Conservation (phyloP, 352 stramenopile species). For the Pythium phragmiticola region DNA sequence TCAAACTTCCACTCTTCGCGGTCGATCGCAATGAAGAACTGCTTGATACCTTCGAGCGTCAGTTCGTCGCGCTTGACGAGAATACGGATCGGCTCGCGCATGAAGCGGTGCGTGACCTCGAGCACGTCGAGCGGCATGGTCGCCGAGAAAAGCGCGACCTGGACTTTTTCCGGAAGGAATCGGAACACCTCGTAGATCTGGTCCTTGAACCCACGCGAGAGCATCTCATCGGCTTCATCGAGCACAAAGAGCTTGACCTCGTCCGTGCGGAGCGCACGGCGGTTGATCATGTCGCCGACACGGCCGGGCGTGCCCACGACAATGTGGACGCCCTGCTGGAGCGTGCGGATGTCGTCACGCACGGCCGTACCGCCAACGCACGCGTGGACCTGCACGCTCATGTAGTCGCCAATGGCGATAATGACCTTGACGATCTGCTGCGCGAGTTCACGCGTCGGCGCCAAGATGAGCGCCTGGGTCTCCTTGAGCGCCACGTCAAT, state of each 20-base stretch:
- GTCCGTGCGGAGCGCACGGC: conserved; percentile 93
- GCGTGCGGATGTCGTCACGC: conserved; percentile 97
- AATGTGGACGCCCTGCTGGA: conserved; percentile 98
- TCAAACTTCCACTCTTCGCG: conserved; percentile 99
- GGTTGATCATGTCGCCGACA: conserved; percentile 99
- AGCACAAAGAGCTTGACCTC: conserved; percentile 97
- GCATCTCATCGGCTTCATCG: conserved; percentile 99
- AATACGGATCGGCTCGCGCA: conserved; percentile 98
- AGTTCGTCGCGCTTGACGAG: conserved; percentile 99
- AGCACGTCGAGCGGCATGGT: conserved; percentile 99
- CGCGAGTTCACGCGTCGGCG: conserved; percentile 98
- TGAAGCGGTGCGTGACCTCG: conserved; percentile 98
- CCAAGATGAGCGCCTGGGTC: conserved; percentile 98
- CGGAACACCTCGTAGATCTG: conserved; percentile 99
- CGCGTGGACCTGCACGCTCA: conserved; percentile 96
- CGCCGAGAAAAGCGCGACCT: conserved; percentile 98
- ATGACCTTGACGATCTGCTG: conserved; percentile 99
- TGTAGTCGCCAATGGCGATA: conserved; percentile 93
- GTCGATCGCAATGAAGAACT: conserved; percentile 98
- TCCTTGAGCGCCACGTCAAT: conserved; percentile 95
- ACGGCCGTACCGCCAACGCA: conserved; percentile 98
- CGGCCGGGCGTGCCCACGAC: conserved; percentile 98
- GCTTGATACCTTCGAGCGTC: conserved; percentile 97
- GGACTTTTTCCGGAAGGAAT: conserved; percentile 96
- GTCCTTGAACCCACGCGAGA: conserved; percentile 99